Base-by-base conservation (phyloP, 2,329 filamentous ascomycete species). In the Calonectria multiphialidica region DNA sequence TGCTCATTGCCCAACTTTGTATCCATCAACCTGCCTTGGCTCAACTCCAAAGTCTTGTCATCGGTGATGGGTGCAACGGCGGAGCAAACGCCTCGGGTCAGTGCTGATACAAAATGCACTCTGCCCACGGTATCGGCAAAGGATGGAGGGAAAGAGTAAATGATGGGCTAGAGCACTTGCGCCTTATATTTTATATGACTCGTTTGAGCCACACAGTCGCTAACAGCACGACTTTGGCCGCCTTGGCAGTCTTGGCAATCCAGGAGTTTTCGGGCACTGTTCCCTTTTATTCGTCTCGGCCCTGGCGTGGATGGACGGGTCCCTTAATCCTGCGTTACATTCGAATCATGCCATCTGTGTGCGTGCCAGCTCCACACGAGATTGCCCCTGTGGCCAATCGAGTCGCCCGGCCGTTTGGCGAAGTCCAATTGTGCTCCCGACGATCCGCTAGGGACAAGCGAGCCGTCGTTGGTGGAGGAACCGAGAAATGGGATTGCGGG, bases 381-480 rank as follows among this genome's bases (percentile, higher is more conserved):
- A 47, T 12, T 8, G 33, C 21, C 37, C 13, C 3, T 9, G 9
- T 0, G 12, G 3, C 53, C 53, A 59, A 59, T 59, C 21, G 53
- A 59, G 25, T 18, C 21, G 33, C 53, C 12, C 8, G 7, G n/a
- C 13, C 33, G 33, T 23, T 23, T 25, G 33, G 53, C 53, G 33
- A 40, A 7, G 33, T 18, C 21, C 21, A 37, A 40, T 15, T 25
- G 7, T 57, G 33, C 21, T 59, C 53, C 53, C 53, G 53, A 25
- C 37, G 21, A 59, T 59, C 53, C 53, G 53, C 30, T 37, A 18
- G 35, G 21, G 53, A n/a, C 53, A 59, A 18, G 53, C 35, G 53
- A 59, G 53, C 33, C 25, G 21, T 40, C 33, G 53, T 59, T 59
- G 53, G 53, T 25, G 53, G 53, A 59, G 53, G 53, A 59, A 59